phyloP scores from a whole-genome alignment of 2,329 filamentous ascomycete species.

The Lasiodiplodia hormozganensis region DNA sequence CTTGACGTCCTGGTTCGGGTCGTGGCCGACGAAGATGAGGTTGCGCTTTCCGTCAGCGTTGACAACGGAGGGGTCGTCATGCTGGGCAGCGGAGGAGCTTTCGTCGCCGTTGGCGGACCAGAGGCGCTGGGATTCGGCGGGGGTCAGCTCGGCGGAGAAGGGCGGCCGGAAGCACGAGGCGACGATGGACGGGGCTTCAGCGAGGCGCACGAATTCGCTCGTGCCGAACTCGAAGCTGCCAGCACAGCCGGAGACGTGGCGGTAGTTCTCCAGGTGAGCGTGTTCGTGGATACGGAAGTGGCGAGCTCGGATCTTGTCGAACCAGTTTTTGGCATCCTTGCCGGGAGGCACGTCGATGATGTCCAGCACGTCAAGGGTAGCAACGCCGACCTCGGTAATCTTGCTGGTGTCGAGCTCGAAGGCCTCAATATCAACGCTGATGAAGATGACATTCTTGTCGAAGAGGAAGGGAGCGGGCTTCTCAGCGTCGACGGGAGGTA shows the following conservation, averaged over 20 bases:
- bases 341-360: conserved; percentile 66
- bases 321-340: conserved; percentile 69
- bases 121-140: not conserved
- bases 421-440: conserved; percentile 83
- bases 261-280: conserved; percentile 67
- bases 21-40: conserved; percentile 82
- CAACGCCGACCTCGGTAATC: conserved; percentile 87
- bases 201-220: conserved; percentile 62
- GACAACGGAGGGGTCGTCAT: conserved; percentile 6
- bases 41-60: conserved; percentile 56
- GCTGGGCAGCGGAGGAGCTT: not conserved
- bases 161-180: conserved; percentile 65
- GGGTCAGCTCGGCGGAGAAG: conserved; percentile 49
- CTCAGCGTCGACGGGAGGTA: conserved; percentile 53
- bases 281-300: conserved; percentile 82
- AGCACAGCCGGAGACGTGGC: conserved; percentile 76
- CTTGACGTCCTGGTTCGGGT: conserved; percentile 69
- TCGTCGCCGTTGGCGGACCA: conserved; percentile 5
- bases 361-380: conserved; percentile 75
- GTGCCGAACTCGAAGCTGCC: conserved; percentile 75
- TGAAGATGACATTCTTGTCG: conserved; percentile 69
- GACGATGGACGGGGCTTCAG: conserved; percentile 55
- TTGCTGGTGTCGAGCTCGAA: conserved; percentile 71
- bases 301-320: conserved; percentile 67
- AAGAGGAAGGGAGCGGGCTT: conserved; percentile 55